Base-by-base conservation (phyloP, 1,284 basidiomycete genomes). In the Sporisorium exsertum region DNA sequence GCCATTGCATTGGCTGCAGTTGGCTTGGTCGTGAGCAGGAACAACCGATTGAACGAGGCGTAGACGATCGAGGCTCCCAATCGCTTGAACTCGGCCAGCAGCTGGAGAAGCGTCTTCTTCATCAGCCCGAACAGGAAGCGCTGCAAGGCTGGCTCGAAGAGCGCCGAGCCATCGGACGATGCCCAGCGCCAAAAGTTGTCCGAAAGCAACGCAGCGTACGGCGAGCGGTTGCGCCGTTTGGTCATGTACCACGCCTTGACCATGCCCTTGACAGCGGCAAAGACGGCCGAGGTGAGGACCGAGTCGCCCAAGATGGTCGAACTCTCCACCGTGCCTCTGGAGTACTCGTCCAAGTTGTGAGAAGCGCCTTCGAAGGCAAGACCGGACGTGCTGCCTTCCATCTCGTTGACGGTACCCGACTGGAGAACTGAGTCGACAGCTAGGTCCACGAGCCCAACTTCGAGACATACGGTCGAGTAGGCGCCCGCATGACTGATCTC, bases 131-230 rank as follows among this genome's bases (percentile, higher is more conserved):
- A 92, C 15, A 99, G 88, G 87, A 99, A 99, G 0, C 93, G 91
- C 85, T 98, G 94, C 7, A 99, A 89, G 57, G 94, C 92, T 1
- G 95, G 92, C 85, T 99, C 97, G 83, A 94, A 97, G 88, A 99
- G 91, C 67, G 91, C 90, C 33, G 95, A 93, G 5, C 60, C 88
- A 52, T 89, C 91, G 2, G 93, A 95, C 81, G 91, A 93, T 72
- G 97, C 90, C 97, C 97, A 99, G 33, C 97, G 89, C 95, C 95
- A 98, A 87, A 99, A 98, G 86, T 98, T 95, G 83, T 96, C 94
- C 37, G 89, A 86, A 2, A 85, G 68, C 32, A 89, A 79, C 58
- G 88, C 85, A 12, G 87, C 84, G 18, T 87, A 87, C 61, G 90
- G 89, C 37, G 89, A 88, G 51, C 89, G 89, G 69, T 90, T 88